Evolutionary conservation across 1,284 basidiomycete species (phyloP), one percentile per base, ranked within the genome.

Genomic region (Malassezia dermatis): DNA sequence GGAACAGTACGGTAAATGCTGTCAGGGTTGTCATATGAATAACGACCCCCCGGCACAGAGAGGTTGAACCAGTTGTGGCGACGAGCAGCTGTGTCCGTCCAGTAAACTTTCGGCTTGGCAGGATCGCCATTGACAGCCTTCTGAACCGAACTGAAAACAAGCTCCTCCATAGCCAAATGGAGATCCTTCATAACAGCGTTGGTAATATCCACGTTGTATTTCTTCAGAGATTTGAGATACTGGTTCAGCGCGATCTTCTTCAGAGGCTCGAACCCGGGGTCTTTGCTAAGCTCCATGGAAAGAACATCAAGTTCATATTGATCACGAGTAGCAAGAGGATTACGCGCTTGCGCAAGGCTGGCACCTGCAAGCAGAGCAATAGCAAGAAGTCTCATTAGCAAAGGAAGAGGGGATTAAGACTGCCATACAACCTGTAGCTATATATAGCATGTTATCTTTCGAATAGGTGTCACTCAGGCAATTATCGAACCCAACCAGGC

Each of bases 1-100:
- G 55, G 55, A 10, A 57, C 31, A 8, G 27, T 37, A 8, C 55
- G 49, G 37, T 57, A 57, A 19, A 57, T 46, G 30, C 55, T 52
- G 51, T 57, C 55, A 10, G 55, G 55, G 32, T 57, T 57, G 40
- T 57, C 55, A 32, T 57, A 57, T 23, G 55, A 57, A 39, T 57
- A 57, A 19, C 55, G 55, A 0, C 49, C 37, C 13, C 55, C 55
- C 2, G 37, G 34, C 27, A 57, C 55, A 8, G 30, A 15, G 12
- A 52, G 37, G n/a, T 37, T 44, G 24, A 47, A 52, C 55, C 49
- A 51, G 28, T 51, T 30, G 17, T 52, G 55, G 11, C 35, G 30
- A 23, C 55, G 55, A 17, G 41, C 10, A 3, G 55, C 55, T 5
- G 55, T 57, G 32, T 57, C 55, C 1, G 39, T 46, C 55, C 55